Base-by-base conservation (phyloP, 2,329 filamentous ascomycete genomes). In the Ophiostoma montium region DNA sequence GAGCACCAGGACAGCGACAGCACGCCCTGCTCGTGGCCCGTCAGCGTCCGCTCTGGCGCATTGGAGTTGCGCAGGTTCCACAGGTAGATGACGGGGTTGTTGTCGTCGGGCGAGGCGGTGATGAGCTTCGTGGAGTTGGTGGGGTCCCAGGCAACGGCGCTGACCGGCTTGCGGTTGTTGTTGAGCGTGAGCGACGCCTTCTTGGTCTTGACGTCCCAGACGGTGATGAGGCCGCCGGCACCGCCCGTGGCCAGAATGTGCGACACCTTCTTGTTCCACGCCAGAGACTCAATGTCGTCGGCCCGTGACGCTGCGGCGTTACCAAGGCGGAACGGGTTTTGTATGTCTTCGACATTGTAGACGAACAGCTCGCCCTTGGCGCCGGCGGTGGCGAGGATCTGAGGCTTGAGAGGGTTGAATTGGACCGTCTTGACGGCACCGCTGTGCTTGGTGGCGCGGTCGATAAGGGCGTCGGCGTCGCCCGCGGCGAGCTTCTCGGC, bases 151-250 rank as follows among this genome's bases (percentile, higher is more conserved):
- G 89, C 89, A 58, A 98, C 87, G 52, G 94, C 83, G 66, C 89
- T 95, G 60, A 96, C 88, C 48, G 89, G 76, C 68, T 95, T 98
- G 54, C 92, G 80, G 61, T 86, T 92, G 62, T 94, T 92, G 71
- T 95, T 98, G 56, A 98, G 72, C 33, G 89, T 95, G 66, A 98
- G 70, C 50, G 89, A 95, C 58, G 95, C 88, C 69, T 95, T 95
- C 76, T 95, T 96, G 12, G 86, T 88, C 72, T 95, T 95, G 56
- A 96, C 75, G 67, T 98, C 92, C 92, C 92, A 98, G 16, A 98
- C 90, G 2, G 92, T 96, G 33, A 96, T 89, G 60, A 96, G 94
- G 5, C 92, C 92, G 46, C 88, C 89, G 54, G 80, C 84, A 62
- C 89, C 90, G 56, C 92, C 92, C 10, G 90, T 96, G 16, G 90